Conservation (phyloP, 2,329 filamentous ascomycete genomes). For the Verticillium zaregamsianum region DNA sequence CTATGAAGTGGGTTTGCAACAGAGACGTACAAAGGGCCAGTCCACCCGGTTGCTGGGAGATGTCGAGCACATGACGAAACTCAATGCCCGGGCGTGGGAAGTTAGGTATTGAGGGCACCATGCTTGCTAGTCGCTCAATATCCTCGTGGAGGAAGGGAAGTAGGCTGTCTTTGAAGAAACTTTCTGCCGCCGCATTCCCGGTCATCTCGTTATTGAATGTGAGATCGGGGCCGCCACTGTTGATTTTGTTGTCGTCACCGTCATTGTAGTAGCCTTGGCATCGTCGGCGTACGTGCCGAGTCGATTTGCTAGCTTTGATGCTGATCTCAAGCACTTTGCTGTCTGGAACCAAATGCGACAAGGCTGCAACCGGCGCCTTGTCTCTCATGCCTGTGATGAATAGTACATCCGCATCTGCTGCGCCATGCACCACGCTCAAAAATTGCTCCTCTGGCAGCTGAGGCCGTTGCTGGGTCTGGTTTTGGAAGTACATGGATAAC, state of each 20-base stretch:
- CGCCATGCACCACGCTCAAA: slow-evolving; percentile 35
- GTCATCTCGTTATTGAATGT: slow-evolving; percentile 46
- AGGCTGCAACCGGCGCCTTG: slow-evolving; percentile 46
- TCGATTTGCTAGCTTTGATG: slow-evolving; percentile 36
- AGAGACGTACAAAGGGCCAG: slow-evolving; percentile 47
- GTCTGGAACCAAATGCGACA: slow-evolving; percentile 52
- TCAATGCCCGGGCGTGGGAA: slow-evolving; percentile 47
- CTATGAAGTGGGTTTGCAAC: slow-evolving; percentile 38
- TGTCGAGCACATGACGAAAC: too few relatives aligned
- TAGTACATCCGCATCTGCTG: slow-evolving; percentile 47
- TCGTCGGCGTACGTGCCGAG: slow-evolving; percentile 25
- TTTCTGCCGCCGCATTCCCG: slow-evolving; percentile 31
- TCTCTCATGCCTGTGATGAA: slow-evolving; percentile 63
- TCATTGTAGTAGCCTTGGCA: slow-evolving; percentile 9
- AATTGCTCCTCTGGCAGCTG: too few relatives aligned
- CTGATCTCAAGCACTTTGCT: slow-evolving; percentile 50
- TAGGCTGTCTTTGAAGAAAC: slow-evolving; percentile 37
- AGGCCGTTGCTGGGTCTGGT: too few relatives aligned
- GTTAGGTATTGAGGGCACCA: slow-evolving; percentile 43
- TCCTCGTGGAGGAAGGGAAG: slow-evolving; percentile 42
- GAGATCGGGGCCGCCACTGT: slow-evolving; percentile 29
- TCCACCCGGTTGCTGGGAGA: too few relatives aligned
- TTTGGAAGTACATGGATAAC: too few relatives aligned
- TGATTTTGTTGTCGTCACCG: slow-evolving; percentile 17
- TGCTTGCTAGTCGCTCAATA: slow-evolving; percentile 39